These are phyloP conservation scores for Wickerhamiella musiphila DNA, from an alignment of 805 yeast species.

Conservation along the genomic window DNA sequence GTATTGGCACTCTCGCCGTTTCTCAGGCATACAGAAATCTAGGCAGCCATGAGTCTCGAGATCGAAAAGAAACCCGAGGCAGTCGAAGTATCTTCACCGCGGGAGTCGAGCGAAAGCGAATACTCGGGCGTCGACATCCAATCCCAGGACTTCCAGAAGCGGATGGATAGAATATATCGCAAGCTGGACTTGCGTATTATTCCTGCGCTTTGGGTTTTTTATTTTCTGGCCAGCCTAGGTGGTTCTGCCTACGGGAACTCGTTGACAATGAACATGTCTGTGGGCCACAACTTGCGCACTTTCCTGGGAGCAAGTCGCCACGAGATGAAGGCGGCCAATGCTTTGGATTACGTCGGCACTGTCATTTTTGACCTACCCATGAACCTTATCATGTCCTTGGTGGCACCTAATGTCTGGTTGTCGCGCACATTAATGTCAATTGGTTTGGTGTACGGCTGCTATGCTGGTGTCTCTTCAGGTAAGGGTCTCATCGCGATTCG, in stretches of 20 bases:
- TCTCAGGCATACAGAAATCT: too few species aligned
- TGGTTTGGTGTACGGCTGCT: slow-evolving; percentile 64
- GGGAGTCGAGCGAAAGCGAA: too few species aligned
- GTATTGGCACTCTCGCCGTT: too few species aligned
- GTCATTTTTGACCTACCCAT: slow-evolving; percentile 76
- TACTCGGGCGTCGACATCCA: background rate
- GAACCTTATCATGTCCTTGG: slow-evolving; percentile 68
- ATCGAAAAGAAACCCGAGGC: too few species aligned
- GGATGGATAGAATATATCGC: slow-evolving; percentile 27
- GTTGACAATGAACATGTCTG: slow-evolving; percentile 53
- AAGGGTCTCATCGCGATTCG: slow-evolving; percentile 54
- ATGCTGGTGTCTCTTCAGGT: slow-evolving; percentile 37
- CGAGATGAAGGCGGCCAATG: slow-evolving; percentile 56
- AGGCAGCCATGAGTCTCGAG: too few species aligned
- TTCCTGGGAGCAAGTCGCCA: slow-evolving; percentile 35
- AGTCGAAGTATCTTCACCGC: too few species aligned
- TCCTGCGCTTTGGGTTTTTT: slow-evolving; percentile 68
- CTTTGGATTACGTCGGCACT: slow-evolving; percentile 67
- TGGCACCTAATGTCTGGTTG: slow-evolving; percentile 76
- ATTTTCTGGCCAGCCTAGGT: slow-evolving; percentile 67
- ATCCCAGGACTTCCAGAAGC: slow-evolving; percentile 13
- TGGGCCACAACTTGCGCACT: slow-evolving; percentile 43
- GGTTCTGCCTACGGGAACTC: slow-evolving; percentile 61
- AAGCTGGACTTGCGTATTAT: slow-evolving; percentile 54
- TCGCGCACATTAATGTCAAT: slow-evolving; percentile 60